These are phyloP conservation scores for Grosmannia clavigera DNA, from an alignment of 2,329 filamentous ascomycete genomes.

Conservation along the genomic window DNA sequence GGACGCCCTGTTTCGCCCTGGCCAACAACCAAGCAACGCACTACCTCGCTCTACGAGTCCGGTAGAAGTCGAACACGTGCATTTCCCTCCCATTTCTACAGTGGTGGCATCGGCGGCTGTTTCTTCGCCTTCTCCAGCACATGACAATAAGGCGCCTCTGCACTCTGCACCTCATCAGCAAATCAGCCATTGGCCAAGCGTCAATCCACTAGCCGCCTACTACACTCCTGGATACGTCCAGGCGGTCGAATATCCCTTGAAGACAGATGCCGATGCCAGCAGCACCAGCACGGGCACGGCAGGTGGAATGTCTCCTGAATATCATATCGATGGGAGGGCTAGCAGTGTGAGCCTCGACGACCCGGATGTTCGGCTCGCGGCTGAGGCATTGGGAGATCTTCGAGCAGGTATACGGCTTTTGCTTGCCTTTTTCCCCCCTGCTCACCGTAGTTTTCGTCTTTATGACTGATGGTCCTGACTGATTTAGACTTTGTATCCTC, in stretches of 20 bases:
- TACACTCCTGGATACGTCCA: slow-evolving; percentile 32
- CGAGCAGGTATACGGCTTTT: slow-evolving; percentile 47
- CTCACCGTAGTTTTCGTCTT: neutral
- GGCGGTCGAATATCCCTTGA: slow-evolving; percentile 30
- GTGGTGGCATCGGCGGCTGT: neutral
- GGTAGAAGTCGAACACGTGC: neutral
- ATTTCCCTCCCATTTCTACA: neutral
- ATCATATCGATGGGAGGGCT: slow-evolving; percentile 29
- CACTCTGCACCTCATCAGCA: slow-evolving; percentile 9
- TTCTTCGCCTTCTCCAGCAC: neutral
- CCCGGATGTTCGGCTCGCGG: slow-evolving; percentile 56
- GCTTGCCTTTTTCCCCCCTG: neutral
- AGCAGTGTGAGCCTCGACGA: slow-evolving; percentile 49
- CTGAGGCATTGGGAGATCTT: slow-evolving; percentile 63
- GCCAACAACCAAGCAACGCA: neutral
- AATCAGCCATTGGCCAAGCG: slow-evolving; percentile 31
- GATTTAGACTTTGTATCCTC: slow-evolving; percentile 53
- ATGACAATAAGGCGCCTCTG: neutral
- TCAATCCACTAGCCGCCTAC: slow-evolving; percentile 37
- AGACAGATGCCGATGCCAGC: slow-evolving; percentile 35
- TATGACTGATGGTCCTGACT: slow-evolving; percentile 11
- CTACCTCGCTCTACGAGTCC: neutral
- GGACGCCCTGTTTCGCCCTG: neutral
- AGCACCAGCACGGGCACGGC: slow-evolving; percentile 24
- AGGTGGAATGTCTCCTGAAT: slow-evolving; percentile 33